A percentile compares a stretch with the other conserved stretches of the same genome.
phyloP scores from a whole-genome alignment of 1,139 yeast genomes.

The Wickerhamomyces sp. region DNA sequence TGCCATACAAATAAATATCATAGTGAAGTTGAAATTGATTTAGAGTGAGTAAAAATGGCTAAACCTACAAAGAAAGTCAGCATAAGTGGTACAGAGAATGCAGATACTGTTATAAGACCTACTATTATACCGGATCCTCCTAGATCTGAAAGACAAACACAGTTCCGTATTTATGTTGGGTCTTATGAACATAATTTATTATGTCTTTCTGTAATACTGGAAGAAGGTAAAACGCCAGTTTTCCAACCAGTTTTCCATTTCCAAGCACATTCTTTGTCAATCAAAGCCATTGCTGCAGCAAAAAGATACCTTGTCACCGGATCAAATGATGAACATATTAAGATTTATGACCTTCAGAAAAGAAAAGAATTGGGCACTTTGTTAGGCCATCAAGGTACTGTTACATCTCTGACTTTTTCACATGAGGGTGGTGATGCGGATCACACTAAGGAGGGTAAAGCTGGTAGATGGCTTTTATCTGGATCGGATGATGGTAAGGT shows the following conservation, averaged over 20 bases:
- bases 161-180: constrained; percentile 82
- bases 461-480: constrained; percentile 83
- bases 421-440: constrained; percentile 33
- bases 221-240: constrained; percentile 42
- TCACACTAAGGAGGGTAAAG: constrained; percentile 13
- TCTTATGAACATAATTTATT: constrained; percentile 92
- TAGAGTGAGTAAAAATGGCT: no score
- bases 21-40: no score
- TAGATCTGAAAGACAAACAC: constrained; percentile 16
- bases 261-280: constrained; percentile 88
- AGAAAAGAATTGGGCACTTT: constrained; percentile 91
- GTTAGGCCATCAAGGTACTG: constrained; percentile 85
- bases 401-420: constrained; percentile 73
- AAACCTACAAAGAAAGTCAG: constrained; percentile 8
- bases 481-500: constrained; percentile 92
- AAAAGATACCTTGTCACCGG: constrained; percentile 90
- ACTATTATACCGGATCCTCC: constrained; percentile 17
- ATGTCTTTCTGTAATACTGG: constrained; percentile 70
- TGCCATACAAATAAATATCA: no score
- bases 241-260: constrained; percentile 95
- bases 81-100: constrained; percentile 2
- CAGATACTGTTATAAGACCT: constrained; percentile 17
- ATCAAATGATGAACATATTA: constrained; percentile 91
- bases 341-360: constrained; percentile 89
- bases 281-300: constrained; percentile 78